A percentile compares a stretch with the other conserved stretches of the same genome.
phyloP scores from a whole-genome alignment of 345 rosid genomes.

The Erysimum cheiranthoides region DNA sequence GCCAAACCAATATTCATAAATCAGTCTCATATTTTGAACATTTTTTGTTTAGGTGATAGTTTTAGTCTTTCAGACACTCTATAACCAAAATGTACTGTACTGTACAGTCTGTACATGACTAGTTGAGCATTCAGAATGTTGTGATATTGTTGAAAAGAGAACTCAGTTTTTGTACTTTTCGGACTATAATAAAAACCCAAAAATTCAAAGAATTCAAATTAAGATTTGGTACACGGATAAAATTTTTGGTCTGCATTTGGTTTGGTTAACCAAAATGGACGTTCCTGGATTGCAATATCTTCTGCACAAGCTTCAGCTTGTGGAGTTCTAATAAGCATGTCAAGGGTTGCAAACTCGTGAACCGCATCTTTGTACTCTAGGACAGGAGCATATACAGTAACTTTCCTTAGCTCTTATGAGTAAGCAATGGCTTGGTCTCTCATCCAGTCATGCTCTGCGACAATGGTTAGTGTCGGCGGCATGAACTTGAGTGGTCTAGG shows the following conservation, averaged over 20 bases:
- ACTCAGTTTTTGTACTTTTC: too few species aligned
- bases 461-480: slow-evolving; percentile 94
- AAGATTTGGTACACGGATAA: not conserved
- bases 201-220: not conserved
- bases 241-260: not conserved
- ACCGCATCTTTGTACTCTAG: slow-evolving; percentile 93
- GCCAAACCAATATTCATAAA: too few species aligned
- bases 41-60: too few species aligned
- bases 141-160: too few species aligned
- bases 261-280: slow-evolving; percentile 4
- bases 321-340: slow-evolving; percentile 86
- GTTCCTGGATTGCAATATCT: slow-evolving; percentile 68
- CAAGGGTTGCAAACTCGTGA: slow-evolving; percentile 95
- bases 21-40: too few species aligned
- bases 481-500: slow-evolving; percentile 81
- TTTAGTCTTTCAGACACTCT: too few species aligned
- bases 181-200: too few species aligned
- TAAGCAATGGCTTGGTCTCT: slow-evolving; percentile 94
- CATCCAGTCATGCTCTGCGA: slow-evolving; percentile 98
- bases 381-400: slow-evolving; percentile 86
- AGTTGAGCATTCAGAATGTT: too few species aligned
- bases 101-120: too few species aligned
- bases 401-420: slow-evolving; percentile 86
- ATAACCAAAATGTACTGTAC: too few species aligned
- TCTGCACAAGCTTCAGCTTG: slow-evolving; percentile 94